phyloP scores from a whole-genome alignment of 78 protist genomes.

The Paratrimastix pyriformis region DNA sequence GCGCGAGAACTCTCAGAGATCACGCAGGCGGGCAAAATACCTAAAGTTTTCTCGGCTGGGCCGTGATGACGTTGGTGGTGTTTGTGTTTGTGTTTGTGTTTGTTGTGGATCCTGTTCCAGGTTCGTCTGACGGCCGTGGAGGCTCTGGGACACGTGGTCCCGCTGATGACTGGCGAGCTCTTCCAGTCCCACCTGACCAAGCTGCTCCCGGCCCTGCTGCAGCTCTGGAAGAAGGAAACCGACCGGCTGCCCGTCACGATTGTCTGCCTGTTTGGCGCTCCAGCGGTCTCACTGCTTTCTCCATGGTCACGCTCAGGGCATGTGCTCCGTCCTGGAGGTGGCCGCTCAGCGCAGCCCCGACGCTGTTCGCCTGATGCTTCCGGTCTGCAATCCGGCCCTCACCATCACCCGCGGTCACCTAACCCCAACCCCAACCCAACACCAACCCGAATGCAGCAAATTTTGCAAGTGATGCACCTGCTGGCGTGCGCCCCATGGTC shows the following conservation, averaged over 20 bases:
- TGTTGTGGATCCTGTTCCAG: not conserved
- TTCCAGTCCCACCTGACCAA: conserved; percentile 36
- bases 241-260: conserved; percentile 45
- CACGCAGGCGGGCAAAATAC: too few relatives aligned
- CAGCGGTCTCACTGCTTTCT: too few relatives aligned
- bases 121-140: conserved; percentile 36
- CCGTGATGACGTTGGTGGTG: too few relatives aligned
- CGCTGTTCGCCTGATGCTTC: conserved; percentile 27
- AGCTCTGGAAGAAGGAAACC: conserved; percentile 43
- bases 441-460: too few relatives aligned
- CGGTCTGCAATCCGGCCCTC: conserved; percentile 18
- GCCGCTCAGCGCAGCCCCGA: conserved; percentile 29
- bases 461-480: too few relatives aligned
- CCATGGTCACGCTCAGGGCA: too few relatives aligned
- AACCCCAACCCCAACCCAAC: too few relatives aligned
- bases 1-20: too few relatives aligned
- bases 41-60: too few relatives aligned
- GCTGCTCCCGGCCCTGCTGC: conserved; percentile 31
- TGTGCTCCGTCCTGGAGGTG: conserved; percentile 38
- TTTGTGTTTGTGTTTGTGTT: not conserved
- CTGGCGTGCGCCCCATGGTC: too few relatives aligned
- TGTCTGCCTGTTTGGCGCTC: too few relatives aligned
- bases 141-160: conserved; percentile 44
- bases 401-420: too few relatives aligned
- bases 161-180: conserved; percentile 20